These are phyloP conservation scores for Leccinum boreale DNA, from an alignment of 768 basidiomycete species.

Conservation along the genomic window DNA sequence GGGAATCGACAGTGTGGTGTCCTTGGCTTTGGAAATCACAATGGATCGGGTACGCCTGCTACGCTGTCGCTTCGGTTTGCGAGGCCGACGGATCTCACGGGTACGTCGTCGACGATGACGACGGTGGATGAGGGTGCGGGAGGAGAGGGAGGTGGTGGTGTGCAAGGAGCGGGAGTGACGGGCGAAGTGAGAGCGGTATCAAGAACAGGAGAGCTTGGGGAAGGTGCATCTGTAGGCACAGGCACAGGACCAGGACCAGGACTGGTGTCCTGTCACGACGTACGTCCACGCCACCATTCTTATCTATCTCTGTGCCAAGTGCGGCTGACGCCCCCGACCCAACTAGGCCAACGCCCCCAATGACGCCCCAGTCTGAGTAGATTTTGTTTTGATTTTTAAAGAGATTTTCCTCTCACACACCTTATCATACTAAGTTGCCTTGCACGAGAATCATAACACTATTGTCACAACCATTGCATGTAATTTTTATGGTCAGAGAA, in stretches of 20 bases:
- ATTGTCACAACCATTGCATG: conserved; percentile 6
- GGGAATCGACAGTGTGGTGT: no score
- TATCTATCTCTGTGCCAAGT: not conserved
- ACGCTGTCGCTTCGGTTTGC: conserved; percentile 25
- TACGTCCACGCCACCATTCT: not conserved
- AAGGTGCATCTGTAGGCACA: no score
- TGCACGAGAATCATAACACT: not conserved
- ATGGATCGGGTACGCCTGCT: not conserved
- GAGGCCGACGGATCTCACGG: conserved; percentile 11
- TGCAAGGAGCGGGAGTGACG: not conserved
- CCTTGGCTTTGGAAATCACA: no score
- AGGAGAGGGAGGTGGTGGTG: no score
- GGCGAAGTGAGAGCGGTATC: not conserved
- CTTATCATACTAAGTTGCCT: not conserved
- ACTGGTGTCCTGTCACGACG: not conserved
- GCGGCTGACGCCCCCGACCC: not conserved
- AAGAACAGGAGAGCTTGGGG: no score
- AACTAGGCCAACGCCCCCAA: not conserved
- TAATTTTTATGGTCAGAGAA: not conserved
- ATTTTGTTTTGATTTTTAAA: not conserved
- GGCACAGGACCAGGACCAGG: not conserved
- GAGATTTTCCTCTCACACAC: no score
- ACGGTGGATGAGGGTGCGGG: not conserved
- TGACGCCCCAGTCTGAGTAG: not conserved
- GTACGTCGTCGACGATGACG: not conserved